A percentile compares a stretch with the other conserved stretches of the same genome.
These are phyloP conservation scores for Globisporangium cystogenes DNA, from an alignment of 352 stramenopile species.

Conservation along the genomic window DNA sequence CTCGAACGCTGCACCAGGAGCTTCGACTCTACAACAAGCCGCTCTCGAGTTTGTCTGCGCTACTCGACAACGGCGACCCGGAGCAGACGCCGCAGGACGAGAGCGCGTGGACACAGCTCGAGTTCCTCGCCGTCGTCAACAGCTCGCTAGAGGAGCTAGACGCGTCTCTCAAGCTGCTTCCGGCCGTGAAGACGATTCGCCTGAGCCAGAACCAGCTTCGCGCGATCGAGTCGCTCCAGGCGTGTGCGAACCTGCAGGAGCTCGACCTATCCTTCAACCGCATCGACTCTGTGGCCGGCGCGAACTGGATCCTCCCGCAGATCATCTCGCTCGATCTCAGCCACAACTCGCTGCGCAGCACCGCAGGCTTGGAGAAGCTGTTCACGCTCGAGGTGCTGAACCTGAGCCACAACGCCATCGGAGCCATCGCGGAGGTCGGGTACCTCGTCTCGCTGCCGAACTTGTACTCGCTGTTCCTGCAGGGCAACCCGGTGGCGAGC, in stretches of 20 bases:
- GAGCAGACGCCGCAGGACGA: neutral
- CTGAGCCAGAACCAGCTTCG: slow-evolving; percentile 13
- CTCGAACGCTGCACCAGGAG: neutral
- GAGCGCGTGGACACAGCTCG: slow-evolving; percentile 12
- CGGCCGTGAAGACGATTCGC: slow-evolving; percentile 5
- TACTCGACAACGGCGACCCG: slow-evolving; percentile 1
- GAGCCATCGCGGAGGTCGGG: slow-evolving; percentile 10
- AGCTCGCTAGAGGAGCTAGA: slow-evolving; percentile 11
- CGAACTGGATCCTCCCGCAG: slow-evolving; percentile 5
- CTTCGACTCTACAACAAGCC: slow-evolving; percentile 11
- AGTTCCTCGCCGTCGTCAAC: slow-evolving; percentile 14
- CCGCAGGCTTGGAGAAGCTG: slow-evolving; percentile 13
- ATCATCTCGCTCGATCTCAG: slow-evolving; percentile 15
- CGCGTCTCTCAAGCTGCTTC: slow-evolving; percentile 10
- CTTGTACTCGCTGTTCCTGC: slow-evolving; percentile 12
- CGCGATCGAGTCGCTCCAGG: slow-evolving; percentile 3
- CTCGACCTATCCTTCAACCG: slow-evolving; percentile 12
- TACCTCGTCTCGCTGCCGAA: slow-evolving; percentile 14
- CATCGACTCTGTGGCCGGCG: slow-evolving; percentile 11
- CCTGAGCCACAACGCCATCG: slow-evolving; percentile 16
- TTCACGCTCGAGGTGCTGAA: slow-evolving; percentile 15
- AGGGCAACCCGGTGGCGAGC: slow-evolving; percentile 12
- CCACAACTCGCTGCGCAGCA: slow-evolving; percentile 13
- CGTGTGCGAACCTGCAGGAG: slow-evolving; percentile 5
- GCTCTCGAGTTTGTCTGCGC: slow-evolving; percentile 1